Evolutionary conservation across 2,329 filamentous ascomycete genomes (phyloP), one percentile per base, ranked within the genome.

Genomic region (Penicillium sp.): DNA sequence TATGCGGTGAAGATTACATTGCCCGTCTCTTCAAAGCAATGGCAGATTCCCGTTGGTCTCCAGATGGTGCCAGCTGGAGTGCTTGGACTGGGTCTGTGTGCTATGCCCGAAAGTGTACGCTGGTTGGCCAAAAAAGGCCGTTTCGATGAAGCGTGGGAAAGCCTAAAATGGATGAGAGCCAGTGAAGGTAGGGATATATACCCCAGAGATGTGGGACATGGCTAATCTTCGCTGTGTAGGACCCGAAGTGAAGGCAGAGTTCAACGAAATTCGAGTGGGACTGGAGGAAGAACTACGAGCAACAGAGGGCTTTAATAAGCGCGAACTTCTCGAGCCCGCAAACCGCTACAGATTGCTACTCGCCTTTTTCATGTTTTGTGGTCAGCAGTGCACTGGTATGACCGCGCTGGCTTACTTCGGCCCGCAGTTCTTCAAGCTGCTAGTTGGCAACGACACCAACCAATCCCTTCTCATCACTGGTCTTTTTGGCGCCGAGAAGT

Each of bases 401-500:
- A 81, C 78, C 0, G 77, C 77, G 0, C 65, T 82, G 13, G 80
- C 67, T 1, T 69, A 69, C 57, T 82, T 78, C 61, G 78, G 78
- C 1, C 79, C 79, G 0, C 79, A 82, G 57, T 77, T 82, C 50
- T 82, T 82, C 68, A 72, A 73, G 34, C 70, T 77, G 4, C 38
- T 65, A 4, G 77, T 82, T 23, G 79, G 79, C 3, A 75, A 77
- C 6, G 77, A 78, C 16, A 65, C 74, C 31, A 60, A 66, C 27
- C 62, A 66, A 16, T 73, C 76, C n/a, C 71, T 81, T 18, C 69
- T 82, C 7, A 72, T 82, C 68, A 53, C 67, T 2, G 79, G 79
- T 4, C 78, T 82, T 58, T 82, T 82, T 40, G 79, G 80, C 4
- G 72, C 80, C 1, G 75, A 80, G 53, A 82, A 82, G 59, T 76